Conservation (phyloP, 768 basidiomycete genomes). For the Phylloporus rhodoxanthus region DNA sequence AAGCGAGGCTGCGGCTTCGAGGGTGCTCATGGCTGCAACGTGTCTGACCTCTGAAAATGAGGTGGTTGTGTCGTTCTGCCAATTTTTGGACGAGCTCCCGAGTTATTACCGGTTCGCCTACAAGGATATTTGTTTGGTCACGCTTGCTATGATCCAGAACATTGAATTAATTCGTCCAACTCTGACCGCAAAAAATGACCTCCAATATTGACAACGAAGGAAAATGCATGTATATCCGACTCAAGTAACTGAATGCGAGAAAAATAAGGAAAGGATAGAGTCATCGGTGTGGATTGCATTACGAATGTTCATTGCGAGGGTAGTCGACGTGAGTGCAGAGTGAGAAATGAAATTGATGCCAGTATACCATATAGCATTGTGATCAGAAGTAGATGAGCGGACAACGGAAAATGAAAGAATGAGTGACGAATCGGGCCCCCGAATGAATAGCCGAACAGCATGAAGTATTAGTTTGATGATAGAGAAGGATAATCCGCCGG, state of each 20-base stretch:
- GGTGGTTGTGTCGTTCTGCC: slow-evolving; percentile 6
- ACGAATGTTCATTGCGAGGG: slow-evolving; percentile 33
- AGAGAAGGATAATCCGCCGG: slow-evolving; percentile 28
- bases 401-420: neutral
- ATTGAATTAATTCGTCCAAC: neutral
- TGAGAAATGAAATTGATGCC: slow-evolving; percentile 27
- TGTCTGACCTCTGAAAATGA: slow-evolving; percentile 16
- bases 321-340: slow-evolving; percentile 30
- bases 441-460: slow-evolving; percentile 2
- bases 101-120: slow-evolving; percentile 3
- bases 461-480: slow-evolving; percentile 17
- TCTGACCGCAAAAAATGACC: neutral
- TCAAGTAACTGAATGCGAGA: slow-evolving; percentile 15
- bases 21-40: slow-evolving; percentile 49
- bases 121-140: slow-evolving; percentile 20
- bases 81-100: slow-evolving; percentile 10
- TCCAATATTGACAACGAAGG: slow-evolving; percentile 31
- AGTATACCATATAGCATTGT: slow-evolving; percentile 36
- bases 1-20: slow-evolving; percentile 76
- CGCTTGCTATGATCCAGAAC: slow-evolving; percentile 13
- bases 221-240: slow-evolving; percentile 25
- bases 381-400: slow-evolving; percentile 18
- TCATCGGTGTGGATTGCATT: slow-evolving; percentile 29
- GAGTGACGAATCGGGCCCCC: slow-evolving; percentile 6
- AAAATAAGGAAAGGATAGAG: slow-evolving; percentile 15